phyloP scores from a whole-genome alignment of 2,329 filamentous ascomycete genomes.

The Albophoma yamanashiensis region DNA sequence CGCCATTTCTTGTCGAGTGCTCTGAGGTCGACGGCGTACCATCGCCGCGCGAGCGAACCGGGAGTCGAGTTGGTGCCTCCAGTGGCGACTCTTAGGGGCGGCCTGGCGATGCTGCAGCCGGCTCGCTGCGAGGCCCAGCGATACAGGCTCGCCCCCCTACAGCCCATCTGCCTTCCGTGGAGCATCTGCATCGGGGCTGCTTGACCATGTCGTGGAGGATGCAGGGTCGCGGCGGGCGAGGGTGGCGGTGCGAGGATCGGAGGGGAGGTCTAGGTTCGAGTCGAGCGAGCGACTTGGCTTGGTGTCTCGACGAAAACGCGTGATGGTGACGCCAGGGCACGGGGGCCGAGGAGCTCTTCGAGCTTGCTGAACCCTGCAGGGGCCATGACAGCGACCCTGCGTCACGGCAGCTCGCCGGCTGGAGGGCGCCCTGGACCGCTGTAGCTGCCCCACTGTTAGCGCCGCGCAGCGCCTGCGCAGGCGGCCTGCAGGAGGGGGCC shows the following conservation, averaged over 20 bases:
- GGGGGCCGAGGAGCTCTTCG: not conserved
- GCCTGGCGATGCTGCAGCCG: not conserved
- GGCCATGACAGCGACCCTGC: not conserved
- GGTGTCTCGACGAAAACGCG: not conserved
- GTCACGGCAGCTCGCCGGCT: not conserved
- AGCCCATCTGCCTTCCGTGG: conserved; percentile 13
- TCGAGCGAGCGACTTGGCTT: too few relatives aligned
- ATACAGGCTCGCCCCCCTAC: conserved; percentile 6
- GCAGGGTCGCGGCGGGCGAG: not conserved
- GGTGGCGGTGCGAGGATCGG: not conserved
- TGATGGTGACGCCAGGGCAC: not conserved
- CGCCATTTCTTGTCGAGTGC: conserved; percentile 42
- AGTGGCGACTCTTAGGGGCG: not conserved
- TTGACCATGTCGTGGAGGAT: conserved; percentile 10
- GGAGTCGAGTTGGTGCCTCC: not conserved
- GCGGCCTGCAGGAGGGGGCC: not conserved
- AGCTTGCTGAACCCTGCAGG: not conserved
- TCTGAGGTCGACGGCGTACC: conserved; percentile 34
- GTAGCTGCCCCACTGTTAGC: not conserved
- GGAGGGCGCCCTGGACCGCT: too few relatives aligned
- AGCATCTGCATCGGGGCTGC: conserved; percentile 16
- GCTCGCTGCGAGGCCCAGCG: conserved; percentile 2
- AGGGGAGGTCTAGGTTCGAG: not conserved
- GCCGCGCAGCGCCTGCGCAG: not conserved
- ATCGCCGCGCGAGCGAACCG: conserved; percentile 13